Evolutionary conservation across 768 basidiomycete genomes (phyloP).

Genomic region (Lentinus brumalis): DNA sequence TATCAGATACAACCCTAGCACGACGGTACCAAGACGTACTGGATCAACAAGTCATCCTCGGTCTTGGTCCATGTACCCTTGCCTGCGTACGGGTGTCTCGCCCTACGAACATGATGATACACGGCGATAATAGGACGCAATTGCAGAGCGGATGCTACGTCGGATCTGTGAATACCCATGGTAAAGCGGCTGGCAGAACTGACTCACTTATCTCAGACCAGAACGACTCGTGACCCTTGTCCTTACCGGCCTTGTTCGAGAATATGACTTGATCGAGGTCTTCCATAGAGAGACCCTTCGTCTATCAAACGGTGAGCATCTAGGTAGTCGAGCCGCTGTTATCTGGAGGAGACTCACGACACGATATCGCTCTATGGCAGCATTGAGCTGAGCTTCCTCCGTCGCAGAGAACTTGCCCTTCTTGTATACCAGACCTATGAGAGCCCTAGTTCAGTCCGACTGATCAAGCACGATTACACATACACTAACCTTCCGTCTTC

Average conservation of each 20-base stretch:
- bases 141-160: constrained; percentile 65
- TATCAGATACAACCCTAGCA: background rate
- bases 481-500: constrained; percentile 60
- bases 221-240: constrained; percentile 66
- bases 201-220: constrained; percentile 80
- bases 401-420: constrained; percentile 86
- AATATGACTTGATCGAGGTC: constrained; percentile 69
- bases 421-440: constrained; percentile 77
- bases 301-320: constrained; percentile 34
- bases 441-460: background rate
- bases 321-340: background rate
- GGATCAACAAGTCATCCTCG: constrained; percentile 65
- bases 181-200: background rate
- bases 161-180: constrained; percentile 8
- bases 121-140: constrained; percentile 81
- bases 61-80: constrained; percentile 70
- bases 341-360: constrained; percentile 41
- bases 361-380: constrained; percentile 66
- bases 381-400: constrained; percentile 66
- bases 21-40: constrained; percentile 44
- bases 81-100: constrained; percentile 65
- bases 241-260: constrained; percentile 59
- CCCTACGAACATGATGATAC: constrained; percentile 77
- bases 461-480: background rate
- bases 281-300: constrained; percentile 52